Base-by-base conservation (phyloP, 1,284 basidiomycete genomes). In the Takashimella koratensis region DNA sequence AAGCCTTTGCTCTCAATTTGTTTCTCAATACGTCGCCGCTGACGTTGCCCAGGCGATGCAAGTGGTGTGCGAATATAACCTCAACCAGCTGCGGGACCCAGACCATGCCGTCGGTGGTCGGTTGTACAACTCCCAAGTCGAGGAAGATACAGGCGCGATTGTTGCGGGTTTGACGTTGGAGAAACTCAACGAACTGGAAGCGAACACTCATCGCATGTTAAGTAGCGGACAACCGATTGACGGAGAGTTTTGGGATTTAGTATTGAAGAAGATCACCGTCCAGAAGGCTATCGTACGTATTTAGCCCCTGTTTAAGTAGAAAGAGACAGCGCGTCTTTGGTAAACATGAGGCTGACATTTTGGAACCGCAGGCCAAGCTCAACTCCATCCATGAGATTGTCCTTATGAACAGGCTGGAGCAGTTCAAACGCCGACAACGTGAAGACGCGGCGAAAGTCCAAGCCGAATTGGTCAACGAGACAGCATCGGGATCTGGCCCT, bases 211-310 rank as follows among this genome's bases (percentile, higher is more conserved):
- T 65, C 81, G 81, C 48, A 98, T 98, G 76, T 82, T 98, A 1
- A 80, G 82, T 0, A 91, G 90, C 56, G 90, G 91, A 26, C 93
- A 98, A 74, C 92, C 94, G 1, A 83, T 98, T 40, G 96, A 99
- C 74, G 88, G 86, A 12, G 96, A 99, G 73, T 99, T 98, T 71
- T 99, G 96, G 96, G 95, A 98, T 75, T 81, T 85, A 39, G 78
- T 98, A 5, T 76, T 98, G 55, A 89, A 90, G 73, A 93, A 90
- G 70, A 78, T 98, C 41, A 80, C 96, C n/a, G 94, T 98, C 1
- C 96, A 91, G 87, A 97, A 97, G 75, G 89, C 96, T n/a, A 96
- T 96, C 79, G 90, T 90, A 64, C 41, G 75, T 62, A 4, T 46
- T 36, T n/a, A 36, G 30, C 30, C 20, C 10, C 26, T 48, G 30